phyloP scores from a whole-genome alignment of 2,329 filamentous ascomycete species.

The Claviceps cyperi region DNA sequence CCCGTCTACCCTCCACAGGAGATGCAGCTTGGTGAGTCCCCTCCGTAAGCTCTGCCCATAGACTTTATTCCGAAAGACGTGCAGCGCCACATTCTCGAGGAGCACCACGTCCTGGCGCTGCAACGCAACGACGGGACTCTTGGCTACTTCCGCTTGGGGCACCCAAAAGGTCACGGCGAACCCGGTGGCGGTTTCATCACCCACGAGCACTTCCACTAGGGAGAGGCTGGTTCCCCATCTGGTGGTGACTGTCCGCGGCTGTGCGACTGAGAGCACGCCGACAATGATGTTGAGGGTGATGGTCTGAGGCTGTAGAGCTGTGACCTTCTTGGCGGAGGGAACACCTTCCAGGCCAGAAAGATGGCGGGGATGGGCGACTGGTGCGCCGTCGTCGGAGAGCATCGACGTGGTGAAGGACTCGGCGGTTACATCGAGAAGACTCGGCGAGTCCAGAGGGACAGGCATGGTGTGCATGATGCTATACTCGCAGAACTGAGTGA shows the following conservation, averaged over 20 bases:
- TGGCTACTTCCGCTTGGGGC: constrained; percentile 20
- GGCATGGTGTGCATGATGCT: constrained; percentile 57
- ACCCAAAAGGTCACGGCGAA: constrained; percentile 84
- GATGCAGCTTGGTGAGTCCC: constrained; percentile 52
- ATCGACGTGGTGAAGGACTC: constrained; percentile 12
- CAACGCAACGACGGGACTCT: constrained; percentile 29
- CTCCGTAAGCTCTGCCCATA: constrained; percentile 71
- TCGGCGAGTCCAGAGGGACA: constrained; percentile 40
- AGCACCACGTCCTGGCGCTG: constrained; percentile 64
- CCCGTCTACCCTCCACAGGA: constrained; percentile 43
- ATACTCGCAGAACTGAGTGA: constrained; percentile 62
- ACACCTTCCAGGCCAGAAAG: constrained; percentile 49
- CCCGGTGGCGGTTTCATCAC: constrained; percentile 69
- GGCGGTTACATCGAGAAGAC: constrained; percentile 15
- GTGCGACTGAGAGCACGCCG: constrained; percentile 58
- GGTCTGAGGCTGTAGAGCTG: constrained; percentile 60
- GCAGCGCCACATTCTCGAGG: constrained; percentile 64
- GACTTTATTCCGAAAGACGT: constrained; percentile 60
- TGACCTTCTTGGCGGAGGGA: constrained; percentile 51
- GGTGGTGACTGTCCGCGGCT: constrained; percentile 53
- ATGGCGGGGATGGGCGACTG: constrained; percentile 16
- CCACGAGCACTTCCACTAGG: constrained; percentile 64
- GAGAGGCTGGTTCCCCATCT: constrained; percentile 46
- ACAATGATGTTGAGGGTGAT: constrained; percentile 73
- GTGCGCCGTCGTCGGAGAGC: constrained; percentile 7